Evolutionary conservation across 768 basidiomycete genomes (phyloP).

Genomic region (Phanerochaete sordida): DNA sequence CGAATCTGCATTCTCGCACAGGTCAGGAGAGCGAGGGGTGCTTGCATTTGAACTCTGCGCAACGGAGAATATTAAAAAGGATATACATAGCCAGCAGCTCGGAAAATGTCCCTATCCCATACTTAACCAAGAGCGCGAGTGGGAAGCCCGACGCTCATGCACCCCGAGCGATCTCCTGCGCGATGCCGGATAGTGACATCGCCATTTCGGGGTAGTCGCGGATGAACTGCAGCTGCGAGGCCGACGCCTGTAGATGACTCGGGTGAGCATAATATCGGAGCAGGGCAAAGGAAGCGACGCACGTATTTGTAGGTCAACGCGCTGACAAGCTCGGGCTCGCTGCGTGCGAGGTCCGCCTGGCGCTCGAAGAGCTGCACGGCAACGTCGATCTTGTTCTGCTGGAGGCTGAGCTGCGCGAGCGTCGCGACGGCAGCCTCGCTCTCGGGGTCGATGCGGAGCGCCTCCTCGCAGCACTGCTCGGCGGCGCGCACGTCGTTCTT

Average conservation of each 20-base stretch:
- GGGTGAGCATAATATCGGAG: not conserved
- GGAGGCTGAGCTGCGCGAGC: conserved; percentile 87
- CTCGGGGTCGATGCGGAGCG: conserved; percentile 82
- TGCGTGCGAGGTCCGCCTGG: conserved; percentile 83
- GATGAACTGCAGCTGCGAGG: conserved; percentile 80
- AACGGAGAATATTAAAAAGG: conserved; percentile 1
- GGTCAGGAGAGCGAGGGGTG: not conserved
- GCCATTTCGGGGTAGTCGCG: conserved; percentile 82
- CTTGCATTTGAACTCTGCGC: not conserved
- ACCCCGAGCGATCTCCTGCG: not conserved
- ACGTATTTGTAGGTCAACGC: conserved; percentile 79
- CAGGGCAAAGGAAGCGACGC: conserved; percentile 25
- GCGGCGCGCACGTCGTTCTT: conserved; percentile 84
- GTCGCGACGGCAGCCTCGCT: conserved; percentile 97
- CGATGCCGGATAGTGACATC: conserved; percentile 6
- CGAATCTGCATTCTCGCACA: not conserved
- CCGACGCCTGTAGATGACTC: conserved; percentile 54
- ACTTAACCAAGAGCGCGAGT: not conserved
- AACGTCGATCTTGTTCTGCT: conserved; percentile 84
- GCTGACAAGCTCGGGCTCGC: conserved; percentile 81
- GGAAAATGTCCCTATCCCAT: not conserved
- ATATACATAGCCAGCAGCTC: conserved; percentile 3
- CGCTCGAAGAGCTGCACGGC: conserved; percentile 85
- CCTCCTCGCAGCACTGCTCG: conserved; percentile 84
- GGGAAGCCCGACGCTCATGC: not conserved